Evolutionary conservation across 345 rosid species (phyloP).

Genomic region (Eucalyptus leucophloia): DNA sequence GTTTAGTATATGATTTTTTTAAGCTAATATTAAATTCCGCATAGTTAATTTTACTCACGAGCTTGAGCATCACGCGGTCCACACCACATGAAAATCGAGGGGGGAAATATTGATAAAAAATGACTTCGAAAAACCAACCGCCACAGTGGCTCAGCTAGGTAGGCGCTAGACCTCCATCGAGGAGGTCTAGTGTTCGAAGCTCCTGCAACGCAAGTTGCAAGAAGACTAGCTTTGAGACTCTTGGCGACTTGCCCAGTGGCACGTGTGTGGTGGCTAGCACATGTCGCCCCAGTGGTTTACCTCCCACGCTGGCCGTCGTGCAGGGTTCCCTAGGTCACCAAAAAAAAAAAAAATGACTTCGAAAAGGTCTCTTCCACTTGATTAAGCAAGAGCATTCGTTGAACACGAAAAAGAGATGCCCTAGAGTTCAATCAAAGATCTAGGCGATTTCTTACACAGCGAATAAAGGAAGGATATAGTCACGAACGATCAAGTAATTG

Average conservation of each 20-base stretch:
- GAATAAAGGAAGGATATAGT: background rate
- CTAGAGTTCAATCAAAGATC: background rate
- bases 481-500: background rate
- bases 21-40: background rate
- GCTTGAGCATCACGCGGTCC: background rate
- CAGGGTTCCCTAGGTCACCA: too few relatives aligned
- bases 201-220: too few relatives aligned
- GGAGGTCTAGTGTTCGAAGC: too few relatives aligned
- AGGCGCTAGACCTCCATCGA: too few relatives aligned
- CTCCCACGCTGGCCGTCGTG: too few relatives aligned
- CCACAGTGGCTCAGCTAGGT: too few relatives aligned
- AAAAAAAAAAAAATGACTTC: background rate
- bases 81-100: background rate
- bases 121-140: background rate
- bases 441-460: background rate
- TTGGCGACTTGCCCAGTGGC: too few relatives aligned
- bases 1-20: background rate
- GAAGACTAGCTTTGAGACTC: too few relatives aligned
- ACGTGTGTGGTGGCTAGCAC: too few relatives aligned
- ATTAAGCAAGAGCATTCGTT: background rate
- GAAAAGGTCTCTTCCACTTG: background rate
- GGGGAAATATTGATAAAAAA: background rate
- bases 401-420: background rate
- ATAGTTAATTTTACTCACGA: background rate
- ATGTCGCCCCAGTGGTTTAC: too few relatives aligned